Base-by-base conservation (phyloP, 139 green algal species). In the Chlamydomonas sp. region DNA sequence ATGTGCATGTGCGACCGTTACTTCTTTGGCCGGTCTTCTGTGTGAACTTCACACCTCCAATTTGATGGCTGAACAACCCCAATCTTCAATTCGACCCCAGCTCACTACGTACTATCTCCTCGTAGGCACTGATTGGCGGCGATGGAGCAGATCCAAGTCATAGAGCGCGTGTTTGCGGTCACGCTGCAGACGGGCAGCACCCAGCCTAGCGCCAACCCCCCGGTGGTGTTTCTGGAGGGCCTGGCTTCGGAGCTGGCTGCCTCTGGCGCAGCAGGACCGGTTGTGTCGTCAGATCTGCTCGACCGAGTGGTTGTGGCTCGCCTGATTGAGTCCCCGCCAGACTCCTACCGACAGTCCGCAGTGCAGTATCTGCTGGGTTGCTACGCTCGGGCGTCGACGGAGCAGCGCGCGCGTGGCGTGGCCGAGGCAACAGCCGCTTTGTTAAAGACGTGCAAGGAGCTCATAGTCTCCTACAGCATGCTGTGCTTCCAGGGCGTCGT, bases 401-500 rank as follows among this genome's bases (percentile, higher is more conserved):
- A 88, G 78, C 48, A 74, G 58, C 73, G 86, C 69, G 26, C 28
- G 29, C 34, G 59, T 39, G 60, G 33, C 28, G 37, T 48, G 1
- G 72, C 81, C 20, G 69, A 72, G 60, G 73, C 76, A 10, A 62
- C 2, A n/a, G 47, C 70, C 2, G n/a, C 30, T 2, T 24, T 81
- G 38, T 69, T 72, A 2, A 35, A 58, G 1, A 65, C 81, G 0
- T 73, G 76, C n/a, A 85, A 80, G 39, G 83, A 96, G 65, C 78
- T 97, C 31, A 63, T 90, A 2, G 82, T 97, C 28, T 89, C 79
- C 5, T 97, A 98, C 66, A 60, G 77, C 0, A 83, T 83, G 0
- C 82, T 98, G 0, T 76, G 86, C 6, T 80, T 98, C 16, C 73
- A 86, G 5, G 83, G 87, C 36, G 84, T 60, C 86, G 85, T 8